phyloP scores from a whole-genome alignment of 2,329 filamentous ascomycete genomes.

The Trichoderma sp. region DNA sequence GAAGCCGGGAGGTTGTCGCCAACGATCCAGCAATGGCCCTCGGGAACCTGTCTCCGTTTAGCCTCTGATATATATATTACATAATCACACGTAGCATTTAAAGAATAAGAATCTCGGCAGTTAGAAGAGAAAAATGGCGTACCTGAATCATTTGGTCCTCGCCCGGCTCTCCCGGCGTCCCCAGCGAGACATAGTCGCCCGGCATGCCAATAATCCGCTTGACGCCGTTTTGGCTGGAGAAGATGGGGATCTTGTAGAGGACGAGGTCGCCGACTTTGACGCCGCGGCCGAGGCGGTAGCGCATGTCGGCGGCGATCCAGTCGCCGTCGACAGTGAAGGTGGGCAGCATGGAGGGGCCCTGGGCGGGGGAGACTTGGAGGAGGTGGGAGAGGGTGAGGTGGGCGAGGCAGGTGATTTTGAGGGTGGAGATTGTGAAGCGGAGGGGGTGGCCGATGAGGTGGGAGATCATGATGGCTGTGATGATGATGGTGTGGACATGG shows the following conservation, averaged over 20 bases:
- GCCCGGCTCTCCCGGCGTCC: slow-evolving; percentile 54
- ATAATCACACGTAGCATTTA: neutral
- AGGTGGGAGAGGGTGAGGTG: slow-evolving; percentile 56
- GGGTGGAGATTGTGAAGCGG: slow-evolving; percentile 35
- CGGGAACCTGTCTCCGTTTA: slow-evolving; percentile 64
- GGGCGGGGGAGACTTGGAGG: slow-evolving; percentile 57
- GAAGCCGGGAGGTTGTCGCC: slow-evolving; percentile 87
- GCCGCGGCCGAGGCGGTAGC: slow-evolving; percentile 65
- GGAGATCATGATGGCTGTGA: slow-evolving; percentile 26
- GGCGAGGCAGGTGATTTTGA: slow-evolving; percentile 42
- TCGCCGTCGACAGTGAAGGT: slow-evolving; percentile 70
- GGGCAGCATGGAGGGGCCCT: slow-evolving; percentile 85
- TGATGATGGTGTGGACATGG: neutral
- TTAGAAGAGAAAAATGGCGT: slow-evolving; percentile 14
- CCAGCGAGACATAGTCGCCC: slow-evolving; percentile 70
- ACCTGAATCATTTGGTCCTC: slow-evolving; percentile 65
- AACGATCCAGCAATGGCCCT: slow-evolving; percentile 86
- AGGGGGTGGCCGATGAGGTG: slow-evolving; percentile 42
- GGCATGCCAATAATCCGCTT: slow-evolving; percentile 79
- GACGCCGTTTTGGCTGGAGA: slow-evolving; percentile 58
- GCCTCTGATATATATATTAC: neutral
- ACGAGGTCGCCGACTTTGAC: slow-evolving; percentile 80
- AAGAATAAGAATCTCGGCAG: too few species aligned
- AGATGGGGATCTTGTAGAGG: slow-evolving; percentile 71
- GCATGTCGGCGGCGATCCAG: slow-evolving; percentile 65